phyloP scores from a whole-genome alignment of 768 basidiomycete species.

The Rhizopogon roseolus region DNA sequence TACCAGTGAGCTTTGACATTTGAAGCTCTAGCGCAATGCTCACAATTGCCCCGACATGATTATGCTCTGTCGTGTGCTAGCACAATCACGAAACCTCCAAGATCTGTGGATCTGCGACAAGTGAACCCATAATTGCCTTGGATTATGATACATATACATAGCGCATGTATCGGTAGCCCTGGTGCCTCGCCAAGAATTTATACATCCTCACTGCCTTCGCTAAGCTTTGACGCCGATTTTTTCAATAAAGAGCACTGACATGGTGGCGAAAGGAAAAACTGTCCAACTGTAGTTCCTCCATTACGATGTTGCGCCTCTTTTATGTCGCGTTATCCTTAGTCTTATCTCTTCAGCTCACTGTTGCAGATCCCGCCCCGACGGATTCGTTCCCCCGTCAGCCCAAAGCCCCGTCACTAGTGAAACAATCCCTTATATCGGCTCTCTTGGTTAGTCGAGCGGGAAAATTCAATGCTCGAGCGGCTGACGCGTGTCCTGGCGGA shows the following conservation, averaged over 20 bases:
- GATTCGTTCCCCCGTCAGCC: not conserved
- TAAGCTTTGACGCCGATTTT: not conserved
- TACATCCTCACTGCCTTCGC: not conserved
- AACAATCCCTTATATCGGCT: not conserved
- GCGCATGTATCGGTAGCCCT: not conserved
- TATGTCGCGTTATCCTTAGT: not conserved
- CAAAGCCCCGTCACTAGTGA: not conserved
- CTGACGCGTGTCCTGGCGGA: not conserved
- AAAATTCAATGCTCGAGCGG: not conserved
- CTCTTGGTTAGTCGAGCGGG: not conserved
- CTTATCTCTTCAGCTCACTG: not conserved
- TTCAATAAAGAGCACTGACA: not conserved
- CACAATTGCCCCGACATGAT: too few species aligned
- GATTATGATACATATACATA: not conserved
- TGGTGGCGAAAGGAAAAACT: too few species aligned
- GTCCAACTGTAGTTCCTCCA: not conserved
- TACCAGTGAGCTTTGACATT: too few species aligned
- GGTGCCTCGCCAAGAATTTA: not conserved
- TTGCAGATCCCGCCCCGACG: not conserved
- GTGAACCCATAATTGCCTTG: too few species aligned
- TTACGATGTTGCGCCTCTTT: not conserved
- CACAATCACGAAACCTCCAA: too few species aligned
- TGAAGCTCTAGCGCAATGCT: too few species aligned
- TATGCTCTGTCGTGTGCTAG: too few species aligned
- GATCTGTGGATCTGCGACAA: too few species aligned